A percentile compares a stretch with the other conserved stretches of the same genome.
Conservation (phyloP, 371 early-diverging fungal species). For the Globomyces sp. region DNA sequence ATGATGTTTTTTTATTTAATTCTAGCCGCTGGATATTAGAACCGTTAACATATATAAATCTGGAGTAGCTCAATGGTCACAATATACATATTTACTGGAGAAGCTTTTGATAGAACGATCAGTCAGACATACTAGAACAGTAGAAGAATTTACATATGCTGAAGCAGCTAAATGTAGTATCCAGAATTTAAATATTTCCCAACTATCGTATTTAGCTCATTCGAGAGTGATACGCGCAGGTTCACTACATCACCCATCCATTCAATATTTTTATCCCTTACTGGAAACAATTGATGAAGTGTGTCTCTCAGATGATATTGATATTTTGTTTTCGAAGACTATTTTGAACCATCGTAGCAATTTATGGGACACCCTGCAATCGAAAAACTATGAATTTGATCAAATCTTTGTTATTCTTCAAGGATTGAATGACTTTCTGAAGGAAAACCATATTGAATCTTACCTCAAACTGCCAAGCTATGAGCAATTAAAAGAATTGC, state of each 20-base stretch:
- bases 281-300: constrained; percentile 3
- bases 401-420: not conserved
- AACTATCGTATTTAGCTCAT: constrained; percentile 4
- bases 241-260: not conserved
- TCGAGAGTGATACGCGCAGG: not conserved
- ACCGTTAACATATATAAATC: not conserved
- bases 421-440: not conserved
- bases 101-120: not conserved
- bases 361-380: not conserved
- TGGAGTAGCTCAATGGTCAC: not conserved
- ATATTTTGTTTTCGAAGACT: not conserved
- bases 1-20: not conserved
- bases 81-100: not conserved
- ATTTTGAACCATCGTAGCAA: not conserved
- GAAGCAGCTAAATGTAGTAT: not conserved
- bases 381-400: not conserved
- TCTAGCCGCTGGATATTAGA: not conserved
- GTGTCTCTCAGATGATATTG: not conserved
- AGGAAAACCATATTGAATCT: not conserved
- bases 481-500: not conserved
- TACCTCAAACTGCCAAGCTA: not conserved
- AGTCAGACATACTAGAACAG: not conserved
- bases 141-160: not conserved
- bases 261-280: not conserved
- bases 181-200: not conserved